phyloP scores from a whole-genome alignment of 2,329 filamentous ascomycete species.

The Claviceps arundinis region DNA sequence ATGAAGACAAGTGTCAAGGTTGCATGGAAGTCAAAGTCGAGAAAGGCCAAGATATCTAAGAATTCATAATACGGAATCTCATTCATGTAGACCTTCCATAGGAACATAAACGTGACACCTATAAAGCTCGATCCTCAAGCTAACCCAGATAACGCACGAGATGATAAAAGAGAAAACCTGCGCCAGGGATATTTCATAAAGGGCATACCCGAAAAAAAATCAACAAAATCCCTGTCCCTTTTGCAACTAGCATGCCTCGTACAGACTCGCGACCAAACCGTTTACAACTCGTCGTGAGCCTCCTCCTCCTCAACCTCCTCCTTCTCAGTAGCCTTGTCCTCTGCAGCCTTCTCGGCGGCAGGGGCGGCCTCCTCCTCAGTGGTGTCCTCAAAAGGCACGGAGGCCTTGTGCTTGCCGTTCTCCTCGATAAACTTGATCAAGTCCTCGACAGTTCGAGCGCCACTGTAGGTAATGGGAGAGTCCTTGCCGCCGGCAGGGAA shows the following conservation, averaged over 20 bases:
- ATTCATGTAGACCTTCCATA: slow-evolving; percentile 8
- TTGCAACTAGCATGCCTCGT: neutral
- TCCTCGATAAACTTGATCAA: slow-evolving; percentile 85
- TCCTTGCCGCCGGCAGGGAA: slow-evolving; percentile 84
- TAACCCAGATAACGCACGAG: slow-evolving; percentile 1
- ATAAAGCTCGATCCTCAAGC: slow-evolving; percentile 12
- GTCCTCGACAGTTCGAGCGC: slow-evolving; percentile 81
- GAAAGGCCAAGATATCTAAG: no score
- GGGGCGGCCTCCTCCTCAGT: slow-evolving; percentile 43
- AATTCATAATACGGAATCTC: neutral
- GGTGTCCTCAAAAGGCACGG: slow-evolving; percentile 43
- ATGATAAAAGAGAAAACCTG: slow-evolving; percentile 8
- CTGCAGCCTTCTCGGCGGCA: slow-evolving; percentile 34
- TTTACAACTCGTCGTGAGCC: slow-evolving; percentile 60
- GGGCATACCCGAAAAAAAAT: slow-evolving; percentile 10
- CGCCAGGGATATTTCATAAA: slow-evolving; percentile 20
- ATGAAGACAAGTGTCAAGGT: no score
- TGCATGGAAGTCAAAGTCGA: no score
- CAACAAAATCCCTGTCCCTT: slow-evolving; percentile 7
- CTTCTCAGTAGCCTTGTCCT: slow-evolving; percentile 29
- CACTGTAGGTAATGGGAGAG: slow-evolving; percentile 73
- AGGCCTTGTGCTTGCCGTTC: slow-evolving; percentile 81
- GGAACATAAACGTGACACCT: slow-evolving; percentile 12
- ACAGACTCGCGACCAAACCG: neutral
- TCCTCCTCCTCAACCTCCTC: slow-evolving; percentile 28